Evolutionary conservation across 2,329 filamentous ascomycete species (phyloP).

Genomic region (Cladosporium austrohemisphaericum): DNA sequence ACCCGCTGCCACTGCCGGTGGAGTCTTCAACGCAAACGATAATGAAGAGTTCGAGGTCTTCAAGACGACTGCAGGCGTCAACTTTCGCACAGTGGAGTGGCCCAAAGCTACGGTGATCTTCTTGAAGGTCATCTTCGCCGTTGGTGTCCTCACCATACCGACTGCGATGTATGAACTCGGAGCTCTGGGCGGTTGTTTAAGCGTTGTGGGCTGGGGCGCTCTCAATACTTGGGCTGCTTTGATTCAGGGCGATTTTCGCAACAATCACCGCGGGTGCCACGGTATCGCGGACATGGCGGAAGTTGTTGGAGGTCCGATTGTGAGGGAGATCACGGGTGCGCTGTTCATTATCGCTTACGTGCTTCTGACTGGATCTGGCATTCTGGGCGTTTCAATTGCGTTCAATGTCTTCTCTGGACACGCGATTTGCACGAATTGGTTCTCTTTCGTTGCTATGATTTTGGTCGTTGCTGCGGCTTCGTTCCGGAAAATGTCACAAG

Average conservation of each 20-base stretch:
- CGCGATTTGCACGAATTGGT: conserved; percentile 58
- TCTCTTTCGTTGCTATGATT: conserved; percentile 13
- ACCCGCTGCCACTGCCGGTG: neutral
- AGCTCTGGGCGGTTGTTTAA: conserved; percentile 46
- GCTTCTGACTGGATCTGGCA: conserved; percentile 54
- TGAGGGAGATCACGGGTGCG: conserved; percentile 52
- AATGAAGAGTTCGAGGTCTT: conserved; percentile 46
- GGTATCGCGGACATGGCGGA: conserved; percentile 57
- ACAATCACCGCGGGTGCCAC: conserved; percentile 50
- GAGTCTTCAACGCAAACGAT: conserved; percentile 12
- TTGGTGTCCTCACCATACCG: conserved; percentile 49
- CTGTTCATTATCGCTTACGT: conserved; percentile 58
- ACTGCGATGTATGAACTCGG: conserved; percentile 47
- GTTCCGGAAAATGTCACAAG: conserved; percentile 14
- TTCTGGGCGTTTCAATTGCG: conserved; percentile 56
- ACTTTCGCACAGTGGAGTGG: conserved; percentile 55
- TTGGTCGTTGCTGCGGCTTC: conserved; percentile 9
- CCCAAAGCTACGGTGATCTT: conserved; percentile 51
- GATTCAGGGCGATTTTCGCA: conserved; percentile 51
- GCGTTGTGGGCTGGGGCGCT: conserved; percentile 46
- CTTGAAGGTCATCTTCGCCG: conserved; percentile 51
- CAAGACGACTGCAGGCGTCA: conserved; percentile 44
- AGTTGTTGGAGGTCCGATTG: conserved; percentile 50
- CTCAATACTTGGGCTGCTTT: conserved; percentile 50
- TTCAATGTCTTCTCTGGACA: conserved; percentile 59